A percentile compares a stretch with the other conserved stretches of the same genome.
Conservation (phyloP, 2,329 filamentous ascomycete species). For the Botrytis deweyae region DNA sequence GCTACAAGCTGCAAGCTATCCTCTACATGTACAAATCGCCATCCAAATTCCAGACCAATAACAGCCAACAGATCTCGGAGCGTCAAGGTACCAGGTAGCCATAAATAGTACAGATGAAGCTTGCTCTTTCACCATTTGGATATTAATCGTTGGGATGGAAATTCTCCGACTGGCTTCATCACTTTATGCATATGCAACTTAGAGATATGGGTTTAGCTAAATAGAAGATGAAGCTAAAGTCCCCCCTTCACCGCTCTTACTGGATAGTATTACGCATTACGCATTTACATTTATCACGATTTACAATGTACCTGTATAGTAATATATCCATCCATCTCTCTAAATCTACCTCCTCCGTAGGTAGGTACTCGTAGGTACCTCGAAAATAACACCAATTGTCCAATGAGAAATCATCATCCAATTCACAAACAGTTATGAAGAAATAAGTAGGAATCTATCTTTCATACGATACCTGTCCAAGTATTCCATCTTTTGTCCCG, state of each 20-base stretch:
- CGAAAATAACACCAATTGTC: not conserved
- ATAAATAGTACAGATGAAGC: not conserved
- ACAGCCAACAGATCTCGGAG: not conserved
- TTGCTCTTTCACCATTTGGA: slow-evolving; percentile 19
- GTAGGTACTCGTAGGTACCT: not conserved
- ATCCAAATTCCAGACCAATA: not conserved
- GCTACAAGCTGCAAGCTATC: too few relatives aligned
- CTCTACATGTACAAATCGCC: too few relatives aligned
- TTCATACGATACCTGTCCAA: not conserved
- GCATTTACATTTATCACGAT: not conserved
- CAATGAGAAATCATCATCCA: not conserved
- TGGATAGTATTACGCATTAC: slow-evolving; percentile 6
- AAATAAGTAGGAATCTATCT: not conserved
- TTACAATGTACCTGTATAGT: not conserved
- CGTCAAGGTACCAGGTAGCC: not conserved
- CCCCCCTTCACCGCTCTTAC: slow-evolving; percentile 25
- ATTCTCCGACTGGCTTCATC: slow-evolving; percentile 29
- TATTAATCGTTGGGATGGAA: slow-evolving; percentile 27
- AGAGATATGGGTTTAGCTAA: not conserved
- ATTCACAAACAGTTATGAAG: not conserved
- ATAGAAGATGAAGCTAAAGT: slow-evolving; percentile 29
- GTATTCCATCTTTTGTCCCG: slow-evolving; percentile 21
- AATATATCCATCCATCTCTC: not conserved
- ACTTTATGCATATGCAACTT: slow-evolving; percentile 28
- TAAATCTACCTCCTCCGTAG: not conserved